These are phyloP conservation scores for Ceratonia siliqua DNA, from an alignment of 306 rosid genomes.

Conservation along the genomic window DNA sequence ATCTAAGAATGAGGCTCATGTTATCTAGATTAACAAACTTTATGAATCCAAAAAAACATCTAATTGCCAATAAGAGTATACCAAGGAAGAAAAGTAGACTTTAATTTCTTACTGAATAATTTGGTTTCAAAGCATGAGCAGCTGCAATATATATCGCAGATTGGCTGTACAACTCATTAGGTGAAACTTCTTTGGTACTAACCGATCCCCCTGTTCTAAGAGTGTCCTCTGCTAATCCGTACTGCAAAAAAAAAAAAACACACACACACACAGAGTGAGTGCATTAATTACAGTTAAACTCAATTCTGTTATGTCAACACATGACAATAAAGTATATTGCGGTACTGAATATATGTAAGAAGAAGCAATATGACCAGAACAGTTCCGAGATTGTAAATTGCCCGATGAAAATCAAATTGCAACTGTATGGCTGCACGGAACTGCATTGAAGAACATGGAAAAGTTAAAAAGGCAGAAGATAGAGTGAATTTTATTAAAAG, in stretches of 20 bases:
- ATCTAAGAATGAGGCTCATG: slow-evolving; percentile 8
- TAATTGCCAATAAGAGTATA: slow-evolving; percentile 7
- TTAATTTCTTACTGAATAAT: slow-evolving; percentile 68
- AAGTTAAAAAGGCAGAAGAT: slow-evolving; percentile 25
- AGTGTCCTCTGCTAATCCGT: slow-evolving; percentile 99
- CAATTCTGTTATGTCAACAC: slow-evolving; percentile 26
- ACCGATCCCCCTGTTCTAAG: slow-evolving; percentile 80
- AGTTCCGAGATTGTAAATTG: slow-evolving; percentile 98
- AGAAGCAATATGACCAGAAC: slow-evolving; percentile 77
- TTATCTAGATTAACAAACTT: slow-evolving; percentile 28
- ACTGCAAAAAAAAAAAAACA: slow-evolving; percentile 65
- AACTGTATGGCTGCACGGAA: slow-evolving; percentile 96
- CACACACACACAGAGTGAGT: slow-evolving; percentile 20
- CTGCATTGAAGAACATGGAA: slow-evolving; percentile 59
- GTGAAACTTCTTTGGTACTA: slow-evolving; percentile 73
- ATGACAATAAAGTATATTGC: slow-evolving; percentile 25
- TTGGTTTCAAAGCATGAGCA: slow-evolving; percentile 97
- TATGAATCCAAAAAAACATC: slow-evolving; percentile 25
- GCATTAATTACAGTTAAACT: slow-evolving; percentile 17
- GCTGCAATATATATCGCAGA: slow-evolving; percentile 99
- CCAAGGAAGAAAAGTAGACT: slow-evolving; percentile 21
- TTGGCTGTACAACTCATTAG: slow-evolving; percentile 95
- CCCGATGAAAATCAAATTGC: slow-evolving; percentile 99
- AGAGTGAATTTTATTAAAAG: slow-evolving; percentile 1
- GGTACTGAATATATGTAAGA: slow-evolving; percentile 30